Evolutionary conservation across 306 rosid genomes (phyloP), one percentile per base, ranked within the genome.

Genomic region (Adenanthera pavonina): DNA sequence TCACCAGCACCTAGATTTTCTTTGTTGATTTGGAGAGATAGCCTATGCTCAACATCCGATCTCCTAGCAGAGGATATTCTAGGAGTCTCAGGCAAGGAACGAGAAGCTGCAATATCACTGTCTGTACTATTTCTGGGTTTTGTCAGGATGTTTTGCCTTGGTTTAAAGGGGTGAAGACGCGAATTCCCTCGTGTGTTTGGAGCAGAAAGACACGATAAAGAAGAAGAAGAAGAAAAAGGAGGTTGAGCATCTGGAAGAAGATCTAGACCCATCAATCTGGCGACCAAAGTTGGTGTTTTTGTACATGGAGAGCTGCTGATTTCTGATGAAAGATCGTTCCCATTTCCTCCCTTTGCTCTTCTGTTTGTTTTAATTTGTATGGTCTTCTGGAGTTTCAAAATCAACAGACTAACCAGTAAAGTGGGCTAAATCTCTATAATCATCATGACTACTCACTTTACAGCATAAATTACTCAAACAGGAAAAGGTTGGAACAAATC

Each of bases 251-350:
- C 97, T 5, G 99, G 99, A 78, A 96, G 98, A 86, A 89, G 94
- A 74, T 96, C 99, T 59, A 96, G 92, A 75, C 98, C 99, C 99
- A 96, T 96, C 54, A 96, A 68, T 78, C 99, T 92, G 9, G 99
- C 99, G 25, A 96, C 98, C 82, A 96, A 87, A 74, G 84, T 92
- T 75, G 99, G 99, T 25, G 98, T 96, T 78, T 93, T 96, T 25
- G 94, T 83, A 44, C 88, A 91, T 4, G 99, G 99, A 44, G 99
- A 95, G 80, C 68, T 54, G 78, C 90, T 67, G 57, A 79, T 85
- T 16, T 94, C 97, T 46, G 92, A 85, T 44, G 88, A 87, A 52
- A 83, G 9, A 65, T 92, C 97, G 72, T 56, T 81, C 19, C 71
- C 65, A 64, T 81, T 81, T 74, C 56, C 86, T 53, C 70, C 78